These are phyloP conservation scores for Schoenoplectus tabernaemontani DNA, from an alignment of 202 grass and related monocot genomes.

Conservation along the genomic window DNA sequence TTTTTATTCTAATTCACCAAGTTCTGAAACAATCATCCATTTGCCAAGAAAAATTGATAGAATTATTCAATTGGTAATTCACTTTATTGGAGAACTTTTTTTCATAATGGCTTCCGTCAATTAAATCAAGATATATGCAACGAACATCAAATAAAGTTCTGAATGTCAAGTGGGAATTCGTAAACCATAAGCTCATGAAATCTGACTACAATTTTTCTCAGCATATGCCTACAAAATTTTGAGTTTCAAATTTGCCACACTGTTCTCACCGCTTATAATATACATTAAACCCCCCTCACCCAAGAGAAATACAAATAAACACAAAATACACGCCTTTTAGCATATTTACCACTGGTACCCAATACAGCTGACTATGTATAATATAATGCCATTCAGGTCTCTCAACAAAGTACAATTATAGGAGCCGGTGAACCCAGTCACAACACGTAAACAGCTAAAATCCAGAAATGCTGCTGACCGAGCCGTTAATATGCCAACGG, in stretches of 20 bases:
- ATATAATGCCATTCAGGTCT: not conserved
- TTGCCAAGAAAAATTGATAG: not conserved
- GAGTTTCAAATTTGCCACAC: not conserved
- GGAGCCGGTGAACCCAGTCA: not conserved
- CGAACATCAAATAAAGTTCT: not conserved
- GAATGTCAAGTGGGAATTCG: not conserved
- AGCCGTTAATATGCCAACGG: slow-evolving; percentile 2
- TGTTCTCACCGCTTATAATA: not conserved
- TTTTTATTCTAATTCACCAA: not conserved
- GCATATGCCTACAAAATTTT: slow-evolving; percentile 15
- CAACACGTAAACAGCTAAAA: slow-evolving; percentile 2
- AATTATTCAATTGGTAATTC: not conserved
- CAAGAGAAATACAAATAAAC: slow-evolving; percentile 8
- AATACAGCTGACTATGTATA: slow-evolving; percentile 5
- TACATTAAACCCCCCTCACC: slow-evolving; percentile 15
- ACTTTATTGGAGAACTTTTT: not conserved
- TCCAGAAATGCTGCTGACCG: not conserved
- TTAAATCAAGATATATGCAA: not conserved
- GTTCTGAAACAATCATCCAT: not conserved
- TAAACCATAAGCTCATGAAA: not conserved
- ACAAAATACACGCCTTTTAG: slow-evolving; percentile 11
- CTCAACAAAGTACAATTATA: slow-evolving; percentile 1
- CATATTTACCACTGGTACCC: not conserved
- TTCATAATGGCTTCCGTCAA: not conserved
- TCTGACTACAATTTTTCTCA: not conserved